These are phyloP conservation scores for Gynostemma pentaphyllum DNA, from an alignment of 306 rosid species.

Conservation along the genomic window DNA sequence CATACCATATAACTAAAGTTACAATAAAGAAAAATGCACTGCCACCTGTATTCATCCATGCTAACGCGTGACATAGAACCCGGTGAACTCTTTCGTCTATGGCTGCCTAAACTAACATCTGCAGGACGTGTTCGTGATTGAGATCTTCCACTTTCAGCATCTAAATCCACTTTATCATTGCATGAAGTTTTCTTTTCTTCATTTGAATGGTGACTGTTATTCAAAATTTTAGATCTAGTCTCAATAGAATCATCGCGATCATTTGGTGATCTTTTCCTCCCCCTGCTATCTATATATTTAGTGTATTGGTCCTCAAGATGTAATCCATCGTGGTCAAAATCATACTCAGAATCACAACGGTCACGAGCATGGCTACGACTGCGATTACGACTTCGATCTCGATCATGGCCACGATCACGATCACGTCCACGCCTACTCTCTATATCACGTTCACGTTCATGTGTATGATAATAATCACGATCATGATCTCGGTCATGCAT, in stretches of 20 bases:
- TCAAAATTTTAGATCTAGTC: slow-evolving; percentile 51
- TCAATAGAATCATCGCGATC: slow-evolving; percentile 65
- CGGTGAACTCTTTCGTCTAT: slow-evolving; percentile 64
- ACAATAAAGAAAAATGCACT: background rate
- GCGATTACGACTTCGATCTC: slow-evolving; percentile 33
- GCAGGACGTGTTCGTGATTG: slow-evolving; percentile 53
- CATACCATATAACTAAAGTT: background rate
- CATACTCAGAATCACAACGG: slow-evolving; percentile 27
- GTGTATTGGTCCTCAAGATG: slow-evolving; percentile 47
- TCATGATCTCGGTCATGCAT: slow-evolving; percentile 24
- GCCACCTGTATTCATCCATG: slow-evolving; percentile 68
- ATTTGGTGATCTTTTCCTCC: slow-evolving; percentile 71
- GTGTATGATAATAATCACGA: slow-evolving; percentile 21
- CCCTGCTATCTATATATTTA: slow-evolving; percentile 57
- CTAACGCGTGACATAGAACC: slow-evolving; percentile 42
- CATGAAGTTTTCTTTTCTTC: slow-evolving; percentile 58
- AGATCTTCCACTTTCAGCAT: slow-evolving; percentile 63
- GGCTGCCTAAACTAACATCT: slow-evolving; percentile 38
- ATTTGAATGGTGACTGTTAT: slow-evolving; percentile 42
- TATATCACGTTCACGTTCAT: slow-evolving; percentile 20
- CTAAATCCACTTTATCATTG: slow-evolving; percentile 57
- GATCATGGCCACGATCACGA: slow-evolving; percentile 24
- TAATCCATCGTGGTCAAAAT: slow-evolving; percentile 59
- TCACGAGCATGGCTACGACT: slow-evolving; percentile 50
- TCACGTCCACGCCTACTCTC: slow-evolving; percentile 30